phyloP scores from a whole-genome alignment of 495 filamentous ascomycete species.

The Aspergillus bertholletiae region DNA sequence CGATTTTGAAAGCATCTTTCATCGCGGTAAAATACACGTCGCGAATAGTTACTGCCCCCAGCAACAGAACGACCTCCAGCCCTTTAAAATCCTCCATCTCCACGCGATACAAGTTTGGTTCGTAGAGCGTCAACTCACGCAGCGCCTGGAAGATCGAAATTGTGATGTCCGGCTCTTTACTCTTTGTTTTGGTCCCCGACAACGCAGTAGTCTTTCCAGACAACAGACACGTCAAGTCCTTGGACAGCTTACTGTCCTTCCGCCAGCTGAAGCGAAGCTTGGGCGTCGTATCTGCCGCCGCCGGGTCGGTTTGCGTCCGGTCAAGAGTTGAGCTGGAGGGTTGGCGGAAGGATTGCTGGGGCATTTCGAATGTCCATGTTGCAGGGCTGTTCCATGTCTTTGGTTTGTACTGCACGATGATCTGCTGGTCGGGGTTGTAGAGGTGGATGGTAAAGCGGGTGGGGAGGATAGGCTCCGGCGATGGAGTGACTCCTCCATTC shows the following conservation, averaged over 20 bases:
- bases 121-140: constrained; percentile 78
- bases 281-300: constrained; percentile 66
- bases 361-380: constrained; percentile 90
- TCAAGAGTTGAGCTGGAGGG: constrained; percentile 77
- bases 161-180: constrained; percentile 90
- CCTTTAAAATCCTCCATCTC: constrained; percentile 95
- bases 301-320: constrained; percentile 64
- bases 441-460: constrained; percentile 78
- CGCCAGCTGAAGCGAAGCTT: constrained; percentile 87
- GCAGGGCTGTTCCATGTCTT: constrained; percentile 75
- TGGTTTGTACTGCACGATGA: constrained; percentile 64
- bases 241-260: constrained; percentile 80
- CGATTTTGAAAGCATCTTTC: constrained; percentile 75
- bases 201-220: constrained; percentile 66
- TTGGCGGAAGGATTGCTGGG: constrained; percentile 75
- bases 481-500: constrained; percentile 64
- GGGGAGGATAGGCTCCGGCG: constrained; percentile 74
- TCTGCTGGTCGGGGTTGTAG: constrained; percentile 89
- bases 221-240: constrained; percentile 78
- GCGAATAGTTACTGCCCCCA: constrained; percentile 78
- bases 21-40: constrained; percentile 75
- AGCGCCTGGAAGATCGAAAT: constrained; percentile 72
- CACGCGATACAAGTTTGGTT: constrained; percentile 84
- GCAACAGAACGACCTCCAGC: constrained; percentile 80
- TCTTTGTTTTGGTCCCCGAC: constrained; percentile 64